These are phyloP conservation scores for Boletellus emodensis DNA, from an alignment of 768 basidiomycete species.

Conservation along the genomic window DNA sequence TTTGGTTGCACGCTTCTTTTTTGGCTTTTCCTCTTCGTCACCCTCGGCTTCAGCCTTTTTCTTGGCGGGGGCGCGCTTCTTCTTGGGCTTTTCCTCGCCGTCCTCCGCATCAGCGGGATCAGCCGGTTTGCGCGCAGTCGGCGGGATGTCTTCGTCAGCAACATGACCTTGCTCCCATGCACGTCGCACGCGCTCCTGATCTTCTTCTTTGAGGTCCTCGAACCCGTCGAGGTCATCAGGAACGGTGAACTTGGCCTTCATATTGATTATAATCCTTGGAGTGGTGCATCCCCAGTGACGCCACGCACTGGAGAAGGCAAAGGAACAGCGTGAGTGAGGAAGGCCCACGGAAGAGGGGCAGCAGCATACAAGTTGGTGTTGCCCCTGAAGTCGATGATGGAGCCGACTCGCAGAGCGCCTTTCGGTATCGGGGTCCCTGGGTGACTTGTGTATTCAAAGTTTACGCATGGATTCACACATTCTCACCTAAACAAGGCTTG, in stretches of 20 bases:
- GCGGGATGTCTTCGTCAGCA: constrained; percentile 80
- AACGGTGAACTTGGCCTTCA: constrained; percentile 57
- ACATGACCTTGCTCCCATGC: constrained; percentile 80
- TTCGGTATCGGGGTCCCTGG: constrained; percentile 70
- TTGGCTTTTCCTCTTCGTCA: constrained; percentile 37
- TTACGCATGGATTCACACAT: not conserved
- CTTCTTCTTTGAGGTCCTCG: constrained; percentile 64
- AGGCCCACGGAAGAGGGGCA: not conserved
- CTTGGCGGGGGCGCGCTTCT: constrained; percentile 39
- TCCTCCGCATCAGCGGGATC: constrained; percentile 46
- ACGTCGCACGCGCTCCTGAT: constrained; percentile 63
- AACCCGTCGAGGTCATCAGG: constrained; percentile 81
- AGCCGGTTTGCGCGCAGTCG: constrained; percentile 57
- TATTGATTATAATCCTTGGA: constrained; percentile 59
- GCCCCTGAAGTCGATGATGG: constrained; percentile 70
- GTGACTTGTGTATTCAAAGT: constrained; percentile 8
- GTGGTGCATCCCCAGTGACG: constrained; percentile 92
- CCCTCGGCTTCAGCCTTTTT: constrained; percentile 33
- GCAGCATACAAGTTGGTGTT: constrained; percentile 58
- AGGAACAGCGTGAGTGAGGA: not conserved
- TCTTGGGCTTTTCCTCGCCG: constrained; percentile 54
- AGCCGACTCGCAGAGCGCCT: constrained; percentile 69
- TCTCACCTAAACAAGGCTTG: constrained; percentile 69
- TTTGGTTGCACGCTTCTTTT: constrained; percentile 31
- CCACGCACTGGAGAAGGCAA: constrained; percentile 53